Evolutionary conservation across 306 rosid genomes (phyloP).

Genomic region (apple (Malus domestica)): ASM211411v1 NC_041802.1:23601001-23601500

Average conservation of each 20-base stretch:
- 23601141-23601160: conserved; percentile 41
- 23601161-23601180: background rate
- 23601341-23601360: conserved; percentile 10
- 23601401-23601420: conserved; percentile 37
- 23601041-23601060: conserved; percentile 60
- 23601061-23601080: conserved; percentile 62
- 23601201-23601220: conserved; percentile 16
- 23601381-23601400: conserved; percentile 26
- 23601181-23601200: background rate
- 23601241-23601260: conserved; percentile 47
- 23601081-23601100: conserved; percentile 59
- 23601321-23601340: conserved; percentile 2
- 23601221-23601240: conserved; percentile 62
- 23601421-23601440: conserved; percentile 15
- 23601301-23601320: background rate
- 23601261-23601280: conserved; percentile 56
- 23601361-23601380: conserved; percentile 13
- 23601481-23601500: conserved; percentile 95
- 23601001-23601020: conserved; percentile 28
- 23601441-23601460: conserved; percentile 37
- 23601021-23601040: conserved; percentile 27
- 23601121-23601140: conserved; percentile 68
- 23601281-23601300: conserved; percentile 34
- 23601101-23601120: conserved; percentile 46
- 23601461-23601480: conserved; percentile 33